Conservation (phyloP, 2,329 filamentous ascomycete species). For the Trichophaea hybrida region DNA sequence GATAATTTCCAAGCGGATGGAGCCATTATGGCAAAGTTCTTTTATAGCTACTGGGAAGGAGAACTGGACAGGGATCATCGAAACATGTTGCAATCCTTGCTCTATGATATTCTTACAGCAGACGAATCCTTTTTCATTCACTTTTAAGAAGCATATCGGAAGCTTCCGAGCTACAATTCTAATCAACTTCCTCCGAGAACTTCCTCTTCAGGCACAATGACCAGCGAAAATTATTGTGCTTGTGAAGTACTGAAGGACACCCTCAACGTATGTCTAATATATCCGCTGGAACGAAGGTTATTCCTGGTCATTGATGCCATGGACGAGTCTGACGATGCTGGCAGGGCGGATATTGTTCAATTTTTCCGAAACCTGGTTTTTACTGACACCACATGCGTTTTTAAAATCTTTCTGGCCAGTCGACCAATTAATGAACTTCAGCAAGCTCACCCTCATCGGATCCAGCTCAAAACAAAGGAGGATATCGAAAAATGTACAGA, state of each 20-base stretch:
- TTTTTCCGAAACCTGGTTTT: background rate
- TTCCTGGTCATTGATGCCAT: background rate
- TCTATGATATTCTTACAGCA: background rate
- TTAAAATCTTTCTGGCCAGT: background rate
- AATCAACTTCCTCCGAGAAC: no score
- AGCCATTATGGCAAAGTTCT: background rate
- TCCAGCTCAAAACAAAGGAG: background rate
- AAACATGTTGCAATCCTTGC: background rate
- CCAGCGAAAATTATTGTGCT: background rate
- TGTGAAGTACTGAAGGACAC: background rate
- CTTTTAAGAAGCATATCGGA: background rate
- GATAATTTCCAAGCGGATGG: background rate
- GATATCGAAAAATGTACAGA: background rate
- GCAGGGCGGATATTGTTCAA: background rate
- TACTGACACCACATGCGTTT: background rate
- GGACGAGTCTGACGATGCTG: background rate
- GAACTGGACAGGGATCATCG: background rate
- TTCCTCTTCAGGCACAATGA: no score
- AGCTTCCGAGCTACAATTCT: background rate
- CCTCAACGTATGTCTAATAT: background rate
- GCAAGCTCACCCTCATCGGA: background rate
- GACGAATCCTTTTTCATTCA: constrained; percentile 4
- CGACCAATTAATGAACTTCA: background rate
- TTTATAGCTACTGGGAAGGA: background rate
- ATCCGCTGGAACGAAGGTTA: background rate